Evolutionary conservation across 257 asterid species (phyloP), one percentile per base, ranked within the genome.

Genomic region (Primulina eburnea): DNA sequence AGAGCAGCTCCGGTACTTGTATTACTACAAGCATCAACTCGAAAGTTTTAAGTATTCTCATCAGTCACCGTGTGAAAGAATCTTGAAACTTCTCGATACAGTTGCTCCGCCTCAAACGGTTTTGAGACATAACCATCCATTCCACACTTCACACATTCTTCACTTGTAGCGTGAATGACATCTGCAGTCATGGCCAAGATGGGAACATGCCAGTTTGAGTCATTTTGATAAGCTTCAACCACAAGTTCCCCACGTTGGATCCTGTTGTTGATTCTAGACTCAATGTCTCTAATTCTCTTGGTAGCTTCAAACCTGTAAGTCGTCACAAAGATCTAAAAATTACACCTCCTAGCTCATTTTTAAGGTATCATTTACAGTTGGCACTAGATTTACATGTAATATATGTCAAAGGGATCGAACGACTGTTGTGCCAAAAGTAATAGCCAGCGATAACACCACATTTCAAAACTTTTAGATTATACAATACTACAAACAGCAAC

Each of bases 111-210:
- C 30, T 93, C 97, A 18, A 93, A 93, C 12, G 99, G 99, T 68
- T 90, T 93, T 10, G 97, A 83, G 20, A 93, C 96, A 18, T 89
- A 93, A 30, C 99, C 99, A 73, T 93, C 96, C 99, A 93, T 93
- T 70, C 84, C 87, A 67, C 77, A 66, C 69, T 32, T 75, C 64
- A 76, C 79, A 78, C 99, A 93, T 69, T 71, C 78, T 71, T 90
- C 96, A 29, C 75, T 73, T 24, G 99, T 90, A 7, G 97, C 99
- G 65, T 91, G 97, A 79, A 93, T 83, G 37, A 93, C 99, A 12
- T 93, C 96, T 7, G 99, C 99, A 0, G 99, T 93, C 97, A 93
- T 93, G 68, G 99, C 99, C 78, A 93, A 68, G 68, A 93, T 91
- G 20, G 96, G 96, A 24, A 89, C 89, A 64, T 88, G 96, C 99